Evolutionary conservation across 2,329 filamentous ascomycete genomes (phyloP), one percentile per base, ranked within the genome.

Genomic region (Chalaropsis ovoidea): DNA sequence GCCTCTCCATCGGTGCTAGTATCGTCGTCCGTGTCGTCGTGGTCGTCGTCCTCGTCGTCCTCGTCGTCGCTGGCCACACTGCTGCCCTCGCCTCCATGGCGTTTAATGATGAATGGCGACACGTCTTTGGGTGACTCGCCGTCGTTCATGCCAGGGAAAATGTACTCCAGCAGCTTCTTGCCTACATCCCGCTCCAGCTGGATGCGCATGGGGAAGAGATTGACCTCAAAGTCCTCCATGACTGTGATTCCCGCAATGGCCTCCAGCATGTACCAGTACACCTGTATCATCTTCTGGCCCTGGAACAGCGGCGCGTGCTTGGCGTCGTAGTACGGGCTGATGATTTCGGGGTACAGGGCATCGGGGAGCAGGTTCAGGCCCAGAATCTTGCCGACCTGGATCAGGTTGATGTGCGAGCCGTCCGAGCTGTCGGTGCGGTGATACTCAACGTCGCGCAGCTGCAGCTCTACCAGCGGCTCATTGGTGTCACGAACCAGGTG

Each of bases 231-330:
- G 71, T 95, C 89, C 70, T 97, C 93, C 80, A 99, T 90, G 41
- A 99, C 92, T 0, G 93, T 90, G 68, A 99, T 99, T 61, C 94
- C 94, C 45, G 93, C 94, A 74, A 99, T 96, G 7, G 94, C 92
- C 76, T 99, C 94, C 3, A 99, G 81, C 90, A 96, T 96, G 73
- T 96, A 86, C 90, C 95, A 99, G 73, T 95, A 94, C 13, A 99
- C 89, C 42, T 88, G 85, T 63, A 99, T 82, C 88, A 97, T 97
- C 68, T 88, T 85, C 63, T 80, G 77, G n/a, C 80, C 75, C 58
- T 84, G 81, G 41, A 80, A 74, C 17, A 78, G 61, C 73, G 78
- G 71, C 69, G 78, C 72, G 74, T 83, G 76, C 73, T 85, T 82
- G 63, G 83, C 82, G 68, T 95, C 88, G 24, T 88, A 77, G 72